A percentile compares a stretch with the other conserved stretches of the same genome.
Evolutionary conservation across 768 basidiomycete species (phyloP).

Genomic region (Porphyrellus cyaneotinctus): DNA sequence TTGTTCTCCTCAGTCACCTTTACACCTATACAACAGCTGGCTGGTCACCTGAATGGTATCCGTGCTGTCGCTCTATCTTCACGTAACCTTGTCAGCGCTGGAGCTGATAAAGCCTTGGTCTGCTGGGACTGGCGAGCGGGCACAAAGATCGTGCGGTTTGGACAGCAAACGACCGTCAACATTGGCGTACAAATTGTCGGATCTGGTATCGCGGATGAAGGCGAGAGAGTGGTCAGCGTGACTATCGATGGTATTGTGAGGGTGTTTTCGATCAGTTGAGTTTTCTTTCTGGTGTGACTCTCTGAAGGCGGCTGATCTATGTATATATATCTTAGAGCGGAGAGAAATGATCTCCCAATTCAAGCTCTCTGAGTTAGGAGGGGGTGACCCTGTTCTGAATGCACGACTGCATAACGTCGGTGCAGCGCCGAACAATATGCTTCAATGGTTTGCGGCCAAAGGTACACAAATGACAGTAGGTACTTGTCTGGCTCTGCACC

Average conservation of each 20-base stretch:
- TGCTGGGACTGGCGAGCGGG: slow-evolving; percentile 92
- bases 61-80: slow-evolving; percentile 84
- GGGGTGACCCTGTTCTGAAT: slow-evolving; percentile 59
- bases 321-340: slow-evolving; percentile 35
- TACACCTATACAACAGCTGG: slow-evolving; percentile 76
- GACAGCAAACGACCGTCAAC: slow-evolving; percentile 89
- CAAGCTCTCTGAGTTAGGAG: slow-evolving; percentile 76
- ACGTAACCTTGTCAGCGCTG: slow-evolving; percentile 80
- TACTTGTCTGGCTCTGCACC: neutral
- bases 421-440: slow-evolving; percentile 78
- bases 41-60: slow-evolving; percentile 85
- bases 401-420: slow-evolving; percentile 75
- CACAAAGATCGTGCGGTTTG: slow-evolving; percentile 84
- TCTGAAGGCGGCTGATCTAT: slow-evolving; percentile 3
- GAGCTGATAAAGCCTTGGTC: slow-evolving; percentile 68
- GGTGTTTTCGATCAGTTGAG: slow-evolving; percentile 85
- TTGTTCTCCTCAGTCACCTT: slow-evolving; percentile 84
- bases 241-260: slow-evolving; percentile 91
- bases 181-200: slow-evolving; percentile 85
- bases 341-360: slow-evolving; percentile 93
- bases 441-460: slow-evolving; percentile 93
- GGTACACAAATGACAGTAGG: slow-evolving; percentile 86
- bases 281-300: slow-evolving; percentile 3
- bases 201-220: slow-evolving; percentile 45
- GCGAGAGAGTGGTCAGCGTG: slow-evolving; percentile 83